These are phyloP conservation scores for Erysimum cheiranthoides DNA, from an alignment of 345 rosid genomes.

Conservation along the genomic window DNA sequence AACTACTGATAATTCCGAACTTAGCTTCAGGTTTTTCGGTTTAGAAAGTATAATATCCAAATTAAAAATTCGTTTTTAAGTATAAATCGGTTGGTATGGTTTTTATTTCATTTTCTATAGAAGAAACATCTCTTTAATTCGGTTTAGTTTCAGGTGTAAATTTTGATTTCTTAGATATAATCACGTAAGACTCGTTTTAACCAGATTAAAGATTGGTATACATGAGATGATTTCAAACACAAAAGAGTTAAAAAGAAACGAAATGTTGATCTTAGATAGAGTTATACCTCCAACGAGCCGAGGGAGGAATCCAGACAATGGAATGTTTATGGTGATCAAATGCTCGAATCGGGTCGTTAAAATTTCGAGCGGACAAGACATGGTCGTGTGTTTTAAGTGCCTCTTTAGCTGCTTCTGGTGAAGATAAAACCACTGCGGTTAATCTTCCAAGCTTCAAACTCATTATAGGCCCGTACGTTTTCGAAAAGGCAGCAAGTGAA, in stretches of 20 bases:
- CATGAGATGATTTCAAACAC: not conserved
- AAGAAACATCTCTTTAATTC: not conserved
- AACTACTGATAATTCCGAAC: not conserved
- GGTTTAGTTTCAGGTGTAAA: not conserved
- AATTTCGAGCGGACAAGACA: conserved; percentile 33
- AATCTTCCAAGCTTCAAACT: conserved; percentile 44
- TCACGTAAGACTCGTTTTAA: not conserved
- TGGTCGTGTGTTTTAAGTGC: conserved; percentile 47
- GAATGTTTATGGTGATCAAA: conserved; percentile 41
- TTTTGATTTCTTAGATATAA: not conserved
- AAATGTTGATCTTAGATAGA: not conserved
- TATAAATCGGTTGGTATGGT: not conserved
- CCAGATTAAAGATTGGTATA: not conserved
- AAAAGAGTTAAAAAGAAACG: not conserved
- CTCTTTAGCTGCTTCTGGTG: conserved; percentile 44
- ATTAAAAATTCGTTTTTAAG: not conserved
- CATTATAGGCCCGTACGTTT: conserved; percentile 54
- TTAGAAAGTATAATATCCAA: not conserved
- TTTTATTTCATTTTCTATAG: too few species aligned
- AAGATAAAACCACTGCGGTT: conserved; percentile 40
- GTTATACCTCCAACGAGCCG: conserved; percentile 48
- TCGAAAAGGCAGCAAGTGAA: conserved; percentile 44
- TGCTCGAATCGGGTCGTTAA: conserved; percentile 41
- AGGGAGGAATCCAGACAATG: conserved; percentile 28
- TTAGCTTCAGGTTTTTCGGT: not conserved